A percentile compares a stretch with the other conserved stretches of the same genome.
Evolutionary conservation across 2,329 filamentous ascomycete species (phyloP).

Genomic region (Raffaelea deltoideospora): DNA sequence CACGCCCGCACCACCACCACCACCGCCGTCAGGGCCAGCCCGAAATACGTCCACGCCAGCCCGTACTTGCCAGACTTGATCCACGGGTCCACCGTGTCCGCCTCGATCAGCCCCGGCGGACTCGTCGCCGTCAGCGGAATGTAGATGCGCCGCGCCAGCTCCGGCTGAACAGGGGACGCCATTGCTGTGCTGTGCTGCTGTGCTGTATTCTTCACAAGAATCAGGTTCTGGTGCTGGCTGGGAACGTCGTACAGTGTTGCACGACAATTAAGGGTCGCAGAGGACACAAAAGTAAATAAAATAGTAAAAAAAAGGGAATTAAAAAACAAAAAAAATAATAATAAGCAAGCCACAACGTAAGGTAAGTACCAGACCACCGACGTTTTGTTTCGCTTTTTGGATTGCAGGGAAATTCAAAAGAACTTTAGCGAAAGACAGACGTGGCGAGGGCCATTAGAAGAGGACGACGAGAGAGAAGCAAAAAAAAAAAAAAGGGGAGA

Average conservation of each 20-base stretch:
- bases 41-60: constrained; percentile 78
- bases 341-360: not conserved
- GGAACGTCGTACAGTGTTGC: too few relatives aligned
- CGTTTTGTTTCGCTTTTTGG: too few relatives aligned
- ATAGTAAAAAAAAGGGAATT: not conserved
- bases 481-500: not conserved
- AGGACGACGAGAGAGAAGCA: not conserved
- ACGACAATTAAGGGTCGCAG: too few relatives aligned
- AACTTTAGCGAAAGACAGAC: not conserved
- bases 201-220: too few relatives aligned
- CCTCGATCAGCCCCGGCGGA: constrained; percentile 45
- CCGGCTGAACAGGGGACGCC: constrained; percentile 13
- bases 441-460: not conserved
- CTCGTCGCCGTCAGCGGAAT: constrained; percentile 46
- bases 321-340: not conserved
- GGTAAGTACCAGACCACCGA: not conserved
- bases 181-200: too few relatives aligned
- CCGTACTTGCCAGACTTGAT: constrained; percentile 70
- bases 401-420: too few relatives aligned
- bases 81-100: constrained; percentile 62
- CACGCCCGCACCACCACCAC: constrained; percentile 61
- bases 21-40: constrained; percentile 51
- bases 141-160: constrained; percentile 38
- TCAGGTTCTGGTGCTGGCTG: too few relatives aligned
- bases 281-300: not conserved